Evolutionary conservation across 2,329 filamentous ascomycete species (phyloP).

Genomic region (Colletotrichum lini): DNA sequence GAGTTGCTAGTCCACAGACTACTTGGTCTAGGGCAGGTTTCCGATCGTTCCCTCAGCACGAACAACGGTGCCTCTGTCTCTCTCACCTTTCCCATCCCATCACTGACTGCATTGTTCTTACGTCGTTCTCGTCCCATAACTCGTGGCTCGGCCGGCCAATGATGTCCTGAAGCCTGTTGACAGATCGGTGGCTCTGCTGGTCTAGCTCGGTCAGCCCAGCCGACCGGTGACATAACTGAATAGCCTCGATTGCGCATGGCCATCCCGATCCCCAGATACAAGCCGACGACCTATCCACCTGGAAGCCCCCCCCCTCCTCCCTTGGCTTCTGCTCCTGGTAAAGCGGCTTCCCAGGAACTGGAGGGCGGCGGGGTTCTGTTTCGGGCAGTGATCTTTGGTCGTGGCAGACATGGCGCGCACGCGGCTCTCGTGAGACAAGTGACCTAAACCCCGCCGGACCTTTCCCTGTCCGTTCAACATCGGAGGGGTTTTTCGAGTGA

Average conservation of each 20-base stretch:
- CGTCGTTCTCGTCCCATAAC: slow-evolving; percentile 14
- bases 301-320: not conserved
- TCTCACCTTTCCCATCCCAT: slow-evolving; percentile 27
- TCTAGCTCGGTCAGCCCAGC: slow-evolving; percentile 11
- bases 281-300: not conserved
- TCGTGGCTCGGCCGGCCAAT: slow-evolving; percentile 20
- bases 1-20: no score
- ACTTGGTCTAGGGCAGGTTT: not conserved
- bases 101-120: not conserved
- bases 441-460: not conserved
- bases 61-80: slow-evolving; percentile 16
- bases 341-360: not conserved
- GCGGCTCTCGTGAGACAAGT: slow-evolving; percentile 18
- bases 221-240: not conserved
- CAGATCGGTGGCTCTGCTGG: slow-evolving; percentile 15
- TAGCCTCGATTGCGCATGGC: slow-evolving; percentile 21
- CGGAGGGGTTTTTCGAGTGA: slow-evolving; percentile 8
- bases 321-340: slow-evolving; percentile 21
- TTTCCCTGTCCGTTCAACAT: slow-evolving; percentile 21
- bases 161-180: not conserved
- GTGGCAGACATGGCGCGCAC: slow-evolving; percentile 16
- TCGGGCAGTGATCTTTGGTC: slow-evolving; percentile 26
- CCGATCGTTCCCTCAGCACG: not conserved
- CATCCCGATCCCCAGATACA: slow-evolving; percentile 24
- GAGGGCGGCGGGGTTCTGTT: slow-evolving; percentile 7